phyloP scores from a whole-genome alignment of 2,329 filamentous ascomycete species.

The Dactylonectria macrodidyma region DNA sequence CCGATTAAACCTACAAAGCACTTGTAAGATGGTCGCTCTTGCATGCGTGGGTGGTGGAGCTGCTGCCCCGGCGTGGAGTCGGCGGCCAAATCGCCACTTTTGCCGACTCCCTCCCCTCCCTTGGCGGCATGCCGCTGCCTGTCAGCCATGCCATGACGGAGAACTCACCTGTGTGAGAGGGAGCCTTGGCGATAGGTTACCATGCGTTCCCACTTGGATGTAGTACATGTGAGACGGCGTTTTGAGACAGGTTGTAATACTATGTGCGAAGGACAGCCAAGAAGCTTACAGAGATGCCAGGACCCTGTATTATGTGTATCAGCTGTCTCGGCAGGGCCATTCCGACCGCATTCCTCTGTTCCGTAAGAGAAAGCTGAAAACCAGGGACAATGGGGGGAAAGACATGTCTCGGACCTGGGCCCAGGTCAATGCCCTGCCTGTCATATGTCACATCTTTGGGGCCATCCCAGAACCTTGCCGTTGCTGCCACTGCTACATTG shows the following conservation, averaged over 20 bases:
- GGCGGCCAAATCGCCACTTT: background rate
- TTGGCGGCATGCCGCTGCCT: background rate
- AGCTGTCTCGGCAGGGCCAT: slow-evolving; percentile 5
- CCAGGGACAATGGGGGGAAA: background rate
- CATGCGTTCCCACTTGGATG: background rate
- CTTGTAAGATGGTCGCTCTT: background rate
- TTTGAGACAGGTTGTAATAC: background rate
- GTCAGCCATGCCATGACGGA: slow-evolving; percentile 4
- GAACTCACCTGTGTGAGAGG: background rate
- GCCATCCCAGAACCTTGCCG: slow-evolving; percentile 7
- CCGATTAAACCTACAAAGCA: background rate
- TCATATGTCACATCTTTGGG: slow-evolving; percentile 11
- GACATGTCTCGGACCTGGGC: background rate
- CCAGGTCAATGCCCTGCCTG: background rate
- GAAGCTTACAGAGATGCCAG: background rate
- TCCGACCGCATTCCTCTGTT: background rate
- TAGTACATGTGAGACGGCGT: slow-evolving; percentile 1
- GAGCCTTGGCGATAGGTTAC: background rate
- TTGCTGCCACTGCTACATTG: background rate
- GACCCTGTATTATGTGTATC: background rate
- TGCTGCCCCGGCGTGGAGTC: background rate
- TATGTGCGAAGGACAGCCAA: background rate
- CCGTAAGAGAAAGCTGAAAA: background rate
- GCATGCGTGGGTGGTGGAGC: background rate
- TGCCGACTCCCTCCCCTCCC: background rate